Evolutionary conservation across 495 filamentous ascomycete species (phyloP).

Genomic region (Aspergillus asperescens): DNA sequence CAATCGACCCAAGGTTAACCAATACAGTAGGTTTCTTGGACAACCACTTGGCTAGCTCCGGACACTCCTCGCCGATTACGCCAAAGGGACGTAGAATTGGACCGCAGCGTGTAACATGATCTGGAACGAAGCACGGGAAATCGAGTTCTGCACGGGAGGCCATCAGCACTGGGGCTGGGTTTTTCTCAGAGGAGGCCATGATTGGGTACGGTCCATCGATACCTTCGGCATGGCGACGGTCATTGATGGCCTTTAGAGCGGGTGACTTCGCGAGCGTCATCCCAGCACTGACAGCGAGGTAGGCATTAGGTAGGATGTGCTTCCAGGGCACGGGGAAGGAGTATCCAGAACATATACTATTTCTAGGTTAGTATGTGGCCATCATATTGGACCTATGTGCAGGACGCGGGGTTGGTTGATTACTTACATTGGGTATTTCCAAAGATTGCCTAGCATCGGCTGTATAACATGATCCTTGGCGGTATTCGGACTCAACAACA

Average conservation of each 20-base stretch:
- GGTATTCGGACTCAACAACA: conserved; percentile 36
- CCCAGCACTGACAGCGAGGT: conserved; percentile 16
- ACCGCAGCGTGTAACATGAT: conserved; percentile 18
- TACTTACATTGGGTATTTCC: conserved; percentile 31
- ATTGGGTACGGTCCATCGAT: conserved; percentile 10
- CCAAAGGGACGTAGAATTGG: conserved; percentile 19
- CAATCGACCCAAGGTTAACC: conserved; percentile 33
- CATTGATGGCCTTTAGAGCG: conserved; percentile 1
- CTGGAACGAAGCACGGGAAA: conserved; percentile 13
- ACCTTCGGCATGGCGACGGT: conserved; percentile 15
- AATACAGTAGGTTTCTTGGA: conserved; percentile 29
- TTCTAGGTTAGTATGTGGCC: not conserved
- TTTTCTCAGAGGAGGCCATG: not conserved
- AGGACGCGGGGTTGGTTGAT: not conserved
- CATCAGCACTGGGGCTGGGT: conserved; percentile 8
- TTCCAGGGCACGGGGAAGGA: conserved; percentile 30
- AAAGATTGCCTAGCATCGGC: conserved; percentile 27
- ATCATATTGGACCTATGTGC: no score
- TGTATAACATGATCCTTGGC: conserved; percentile 30
- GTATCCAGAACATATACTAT: conserved; percentile 30
- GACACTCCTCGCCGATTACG: conserved; percentile 17
- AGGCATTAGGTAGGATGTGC: conserved; percentile 27
- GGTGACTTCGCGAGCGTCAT: not conserved
- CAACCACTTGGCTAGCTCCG: conserved; percentile 34
- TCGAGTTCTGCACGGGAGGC: conserved; percentile 13